Evolutionary conservation across 2,329 filamentous ascomycete genomes (phyloP), one percentile per base, ranked within the genome.

Genomic region (Penicillium digitatum): DNA sequence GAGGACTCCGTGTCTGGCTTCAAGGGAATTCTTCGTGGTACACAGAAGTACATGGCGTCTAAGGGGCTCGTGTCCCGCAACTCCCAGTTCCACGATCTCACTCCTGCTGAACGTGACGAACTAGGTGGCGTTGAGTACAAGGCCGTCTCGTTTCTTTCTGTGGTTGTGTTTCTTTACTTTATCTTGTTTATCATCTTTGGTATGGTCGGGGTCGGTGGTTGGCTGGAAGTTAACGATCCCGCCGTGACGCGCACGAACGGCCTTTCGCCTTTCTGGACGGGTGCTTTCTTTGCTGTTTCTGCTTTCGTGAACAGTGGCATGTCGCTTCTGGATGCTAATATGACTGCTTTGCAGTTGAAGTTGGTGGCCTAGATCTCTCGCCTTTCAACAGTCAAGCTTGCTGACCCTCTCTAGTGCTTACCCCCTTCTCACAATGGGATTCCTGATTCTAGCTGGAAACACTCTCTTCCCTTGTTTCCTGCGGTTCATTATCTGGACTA

Each of bases 381-480:
- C 31, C 3, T 38, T 20, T 7, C 6, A 10, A 9, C 2, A 1
- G 4, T 42, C 12, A 26, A 46, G 12, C 16, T 32, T 45, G 34
- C 59, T 63, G 16, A 67, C 37, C 9, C 2, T n/a, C 46, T 9
- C 16, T 26, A 72, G 73, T 48, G 63, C 70, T 0, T 77, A 76
- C 27, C 65, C 74, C 1, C 66, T 80, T 4, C 60, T 80, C 14
- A 74, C 74, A 1, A 74, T 86, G 76, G 82, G 81, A 5, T 61
- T 82, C 11, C 69, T 87, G 57, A 82, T 86, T 48, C 74, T 87
- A 5, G 84, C 84, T 0, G 85, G 85, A 3, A 87, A 87, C 45
- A 87, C 85, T 4, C 82, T 83, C 0, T 87, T 85, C 62, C 85
- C 85, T 0, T 76, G 86, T 48, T 82, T 87, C 56, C 69, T 88